Conservation (phyloP, 192 early-diverging fungal species). For the Coemansia brasiliensis region DNA sequence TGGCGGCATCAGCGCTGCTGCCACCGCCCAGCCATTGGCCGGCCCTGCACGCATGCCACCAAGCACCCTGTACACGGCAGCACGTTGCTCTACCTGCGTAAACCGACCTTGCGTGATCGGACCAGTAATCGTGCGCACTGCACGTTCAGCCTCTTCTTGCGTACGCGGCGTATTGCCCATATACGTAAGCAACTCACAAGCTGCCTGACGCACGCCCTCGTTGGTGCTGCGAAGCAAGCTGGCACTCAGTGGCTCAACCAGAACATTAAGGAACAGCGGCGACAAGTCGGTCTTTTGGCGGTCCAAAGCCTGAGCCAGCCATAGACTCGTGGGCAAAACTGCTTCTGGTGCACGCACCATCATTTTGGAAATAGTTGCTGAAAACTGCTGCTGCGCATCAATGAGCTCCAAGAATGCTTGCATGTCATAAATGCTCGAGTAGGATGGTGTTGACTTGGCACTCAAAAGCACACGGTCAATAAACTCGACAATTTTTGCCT, state of each 20-base stretch:
- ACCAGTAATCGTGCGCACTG: conserved; percentile 20
- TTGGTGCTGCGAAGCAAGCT: conserved; percentile 47
- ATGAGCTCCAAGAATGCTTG: conserved; percentile 64
- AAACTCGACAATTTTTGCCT: conserved; percentile 33
- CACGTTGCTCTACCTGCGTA: conserved; percentile 68
- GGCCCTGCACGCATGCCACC: conserved; percentile 29
- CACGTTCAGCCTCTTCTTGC: conserved; percentile 14
- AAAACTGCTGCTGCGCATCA: conserved; percentile 54
- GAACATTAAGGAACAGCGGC: conserved; percentile 61
- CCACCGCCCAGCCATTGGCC: conserved; percentile 34
- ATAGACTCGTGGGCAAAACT: conserved; percentile 63
- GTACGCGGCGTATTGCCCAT: conserved; percentile 29
- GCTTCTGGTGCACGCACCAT: conserved; percentile 85
- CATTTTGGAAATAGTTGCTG: conserved; percentile 69
- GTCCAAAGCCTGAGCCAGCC: conserved; percentile 62
- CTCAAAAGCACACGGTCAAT: conserved; percentile 24
- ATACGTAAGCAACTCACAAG: conserved; percentile 28
- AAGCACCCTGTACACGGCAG: conserved; percentile 61
- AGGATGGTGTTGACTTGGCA: conserved; percentile 22
- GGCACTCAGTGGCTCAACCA: conserved; percentile 53
- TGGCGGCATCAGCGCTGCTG: conserved; percentile 58
- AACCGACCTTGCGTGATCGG: conserved; percentile 59
- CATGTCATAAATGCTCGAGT: conserved; percentile 44
- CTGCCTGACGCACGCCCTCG: conserved; percentile 22
- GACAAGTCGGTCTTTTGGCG: conserved; percentile 53